These are phyloP conservation scores for Strigomonas galati DNA, from an alignment of 208 protist species.

Conservation along the genomic window DNA sequence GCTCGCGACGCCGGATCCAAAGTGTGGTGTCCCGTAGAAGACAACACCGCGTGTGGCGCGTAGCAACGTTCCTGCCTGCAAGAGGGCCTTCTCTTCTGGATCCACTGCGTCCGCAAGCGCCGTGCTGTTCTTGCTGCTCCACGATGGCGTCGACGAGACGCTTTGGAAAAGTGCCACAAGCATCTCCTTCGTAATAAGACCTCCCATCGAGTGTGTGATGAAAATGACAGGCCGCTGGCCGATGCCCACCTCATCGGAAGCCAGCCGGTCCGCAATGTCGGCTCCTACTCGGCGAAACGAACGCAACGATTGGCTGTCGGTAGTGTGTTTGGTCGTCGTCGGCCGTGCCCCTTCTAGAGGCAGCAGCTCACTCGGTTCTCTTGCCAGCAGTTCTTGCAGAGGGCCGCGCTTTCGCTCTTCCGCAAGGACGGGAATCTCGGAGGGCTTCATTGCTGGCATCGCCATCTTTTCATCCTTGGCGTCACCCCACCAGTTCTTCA, in stretches of 20 bases:
- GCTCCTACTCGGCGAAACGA: slow-evolving; percentile 42
- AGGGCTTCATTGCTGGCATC: no score
- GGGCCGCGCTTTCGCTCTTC: no score
- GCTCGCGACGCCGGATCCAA: slow-evolving; percentile 57
- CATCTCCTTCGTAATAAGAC: slow-evolving; percentile 63
- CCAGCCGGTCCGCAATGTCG: slow-evolving; percentile 41
- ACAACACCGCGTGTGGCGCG: slow-evolving; percentile 48
- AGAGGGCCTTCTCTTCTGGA: slow-evolving; percentile 1
- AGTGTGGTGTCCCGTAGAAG: slow-evolving; percentile 74
- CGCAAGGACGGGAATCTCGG: no score
- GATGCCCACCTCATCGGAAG: slow-evolving; percentile 31
- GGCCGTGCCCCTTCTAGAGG: neutral
- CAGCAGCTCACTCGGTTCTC: no score
- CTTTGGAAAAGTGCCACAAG: slow-evolving; percentile 34
- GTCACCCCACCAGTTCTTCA: neutral
- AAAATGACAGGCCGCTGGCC: slow-evolving; percentile 57
- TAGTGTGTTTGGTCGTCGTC: no score
- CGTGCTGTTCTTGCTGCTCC: no score
- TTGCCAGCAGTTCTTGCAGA: no score
- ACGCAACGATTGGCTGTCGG: slow-evolving; percentile 19
- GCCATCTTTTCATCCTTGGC: no score
- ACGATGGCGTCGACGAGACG: slow-evolving; percentile 10
- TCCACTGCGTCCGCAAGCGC: neutral
- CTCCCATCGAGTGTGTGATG: slow-evolving; percentile 64
- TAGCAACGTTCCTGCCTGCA: slow-evolving; percentile 25